Conservation (phyloP, 768 basidiomycete genomes). For the Trametes maxima region DNA sequence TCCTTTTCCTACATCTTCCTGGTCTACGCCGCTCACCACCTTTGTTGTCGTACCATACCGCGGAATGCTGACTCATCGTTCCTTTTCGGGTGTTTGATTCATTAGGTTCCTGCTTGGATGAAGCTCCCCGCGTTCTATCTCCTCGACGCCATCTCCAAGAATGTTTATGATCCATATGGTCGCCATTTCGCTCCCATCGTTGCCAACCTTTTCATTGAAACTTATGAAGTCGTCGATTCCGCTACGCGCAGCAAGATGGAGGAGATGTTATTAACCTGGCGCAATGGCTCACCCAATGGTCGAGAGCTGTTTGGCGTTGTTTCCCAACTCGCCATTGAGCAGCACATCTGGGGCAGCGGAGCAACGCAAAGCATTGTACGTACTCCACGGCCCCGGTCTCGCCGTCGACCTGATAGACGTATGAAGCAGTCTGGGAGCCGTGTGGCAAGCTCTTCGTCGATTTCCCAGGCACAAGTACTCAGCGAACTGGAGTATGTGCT, state of each 20-base stretch:
- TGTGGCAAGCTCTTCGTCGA: constrained; percentile 43
- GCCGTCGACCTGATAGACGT: not conserved
- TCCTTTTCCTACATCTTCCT: constrained; percentile 14
- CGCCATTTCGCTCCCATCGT: constrained; percentile 82
- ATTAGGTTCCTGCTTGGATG: constrained; percentile 84
- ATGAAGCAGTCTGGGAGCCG: constrained; percentile 16
- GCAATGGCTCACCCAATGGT: constrained; percentile 78
- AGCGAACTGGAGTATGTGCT: constrained; percentile 83
- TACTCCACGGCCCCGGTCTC: constrained; percentile 14
- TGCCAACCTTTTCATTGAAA: constrained; percentile 81
- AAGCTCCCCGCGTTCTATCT: constrained; percentile 95
- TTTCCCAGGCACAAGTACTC: constrained; percentile 79
- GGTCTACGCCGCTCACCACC: constrained; percentile 3
- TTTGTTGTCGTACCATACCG: constrained; percentile 20
- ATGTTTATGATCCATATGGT: constrained; percentile 92
- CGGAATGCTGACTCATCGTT: constrained; percentile 70
- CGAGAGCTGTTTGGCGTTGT: constrained; percentile 84
- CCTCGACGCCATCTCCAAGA: constrained; percentile 96
- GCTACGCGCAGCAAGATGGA: constrained; percentile 92
- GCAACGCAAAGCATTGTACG: constrained; percentile 44
- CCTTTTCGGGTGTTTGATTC: constrained; percentile 27
- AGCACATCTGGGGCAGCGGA: constrained; percentile 74
- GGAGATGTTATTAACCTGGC: constrained; percentile 96
- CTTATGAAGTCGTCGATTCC: constrained; percentile 86
- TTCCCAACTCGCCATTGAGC: constrained; percentile 83